phyloP scores from a whole-genome alignment of 2,329 filamentous ascomycete genomes.

The Kalmusia sp. region DNA sequence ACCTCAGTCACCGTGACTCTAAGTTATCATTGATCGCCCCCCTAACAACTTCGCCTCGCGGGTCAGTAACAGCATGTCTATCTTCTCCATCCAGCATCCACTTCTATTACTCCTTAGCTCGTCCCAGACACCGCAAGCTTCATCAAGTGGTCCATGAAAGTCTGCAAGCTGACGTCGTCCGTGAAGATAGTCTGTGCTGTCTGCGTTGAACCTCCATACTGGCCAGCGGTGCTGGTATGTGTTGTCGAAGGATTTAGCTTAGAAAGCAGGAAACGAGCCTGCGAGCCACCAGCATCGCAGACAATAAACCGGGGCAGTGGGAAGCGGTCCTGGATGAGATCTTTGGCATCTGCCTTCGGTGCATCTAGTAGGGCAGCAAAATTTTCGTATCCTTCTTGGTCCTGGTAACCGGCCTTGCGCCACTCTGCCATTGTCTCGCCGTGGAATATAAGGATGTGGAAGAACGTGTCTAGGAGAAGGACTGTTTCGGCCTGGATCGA shows the following conservation, averaged over 20 bases:
- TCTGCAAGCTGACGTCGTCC: slow-evolving; percentile 96
- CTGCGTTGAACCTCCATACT: slow-evolving; percentile 87
- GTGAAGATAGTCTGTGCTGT: slow-evolving; percentile 98
- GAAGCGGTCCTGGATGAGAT: slow-evolving; percentile 96
- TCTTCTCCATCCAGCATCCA: background rate
- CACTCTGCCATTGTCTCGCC: slow-evolving; percentile 98
- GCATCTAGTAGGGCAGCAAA: slow-evolving; percentile 87
- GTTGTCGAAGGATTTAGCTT: slow-evolving; percentile 98
- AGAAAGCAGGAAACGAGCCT: slow-evolving; percentile 93
- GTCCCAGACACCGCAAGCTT: slow-evolving; percentile 65
- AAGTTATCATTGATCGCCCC: background rate
- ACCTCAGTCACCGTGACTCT: too few species aligned
- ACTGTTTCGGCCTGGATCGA: slow-evolving; percentile 96
- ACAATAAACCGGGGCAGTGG: slow-evolving; percentile 98
- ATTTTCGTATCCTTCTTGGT: slow-evolving; percentile 98
- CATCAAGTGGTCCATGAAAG: slow-evolving; percentile 99
- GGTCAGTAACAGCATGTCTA: too few species aligned
- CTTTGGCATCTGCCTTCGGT: slow-evolving; percentile 97
- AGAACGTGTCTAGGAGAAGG: slow-evolving; percentile 95
- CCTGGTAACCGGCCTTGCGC: slow-evolving; percentile 97
- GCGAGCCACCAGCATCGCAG: slow-evolving; percentile 96
- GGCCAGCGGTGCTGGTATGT: slow-evolving; percentile 77
- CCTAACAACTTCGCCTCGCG: too few species aligned
- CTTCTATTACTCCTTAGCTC: slow-evolving; percentile 22
- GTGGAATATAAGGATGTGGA: slow-evolving; percentile 99